Evolutionary conservation across 2,329 filamentous ascomycete species (phyloP), one percentile per base, ranked within the genome.

Genomic region (Colletotrichum gigasporum): DNA sequence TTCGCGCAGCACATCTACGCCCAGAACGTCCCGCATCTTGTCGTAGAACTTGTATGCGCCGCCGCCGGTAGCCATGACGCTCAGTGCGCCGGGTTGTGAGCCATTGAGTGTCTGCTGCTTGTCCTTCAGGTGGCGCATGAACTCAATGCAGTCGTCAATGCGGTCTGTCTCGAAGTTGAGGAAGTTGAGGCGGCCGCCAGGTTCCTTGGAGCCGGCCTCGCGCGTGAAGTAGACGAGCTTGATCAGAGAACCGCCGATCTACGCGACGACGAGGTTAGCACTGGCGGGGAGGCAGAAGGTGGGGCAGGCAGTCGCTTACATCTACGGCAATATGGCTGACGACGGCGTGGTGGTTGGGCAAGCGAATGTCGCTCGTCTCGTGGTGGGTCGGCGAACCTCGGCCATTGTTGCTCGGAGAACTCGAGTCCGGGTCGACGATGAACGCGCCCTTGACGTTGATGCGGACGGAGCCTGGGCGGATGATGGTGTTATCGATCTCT

Each of bases 1-100:
- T 78, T 98, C 96, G 42, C 94, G 85, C 71, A 94, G 83, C 18
- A 99, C 94, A 74, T 97, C 91, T 2, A 97, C 92, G 12, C 92
- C 92, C 52, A 99, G 81, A 4, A 90, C 89, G 67, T 95, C 87
- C 73, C 89, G 90, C 71, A 99, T 93, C 77, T 89, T 90, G 76
- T 98, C 94, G 77, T 98, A 97, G 80, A 92, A 99, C 77, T 98
- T 97, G 84, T 92, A 98, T 5, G 96, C 94, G 18, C 96, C 96
- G 26, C 96, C 96, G 5, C 96, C 96, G 0, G 96, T 99, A 2
- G 96, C 96, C 89, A 98, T 96, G 68, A 99, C 91, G 73, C 91
- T 96, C 44, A 99, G 80, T 71, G 93, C 92, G 50, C 87, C 85
- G 0, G 88, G 87, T 28, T 82, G 83, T 5, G 89, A 89, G 56